Evolutionary conservation across 148 eudicot genomes (phyloP), one percentile per base, ranked within the genome.

Genomic region (Cornus kousa): DNA sequence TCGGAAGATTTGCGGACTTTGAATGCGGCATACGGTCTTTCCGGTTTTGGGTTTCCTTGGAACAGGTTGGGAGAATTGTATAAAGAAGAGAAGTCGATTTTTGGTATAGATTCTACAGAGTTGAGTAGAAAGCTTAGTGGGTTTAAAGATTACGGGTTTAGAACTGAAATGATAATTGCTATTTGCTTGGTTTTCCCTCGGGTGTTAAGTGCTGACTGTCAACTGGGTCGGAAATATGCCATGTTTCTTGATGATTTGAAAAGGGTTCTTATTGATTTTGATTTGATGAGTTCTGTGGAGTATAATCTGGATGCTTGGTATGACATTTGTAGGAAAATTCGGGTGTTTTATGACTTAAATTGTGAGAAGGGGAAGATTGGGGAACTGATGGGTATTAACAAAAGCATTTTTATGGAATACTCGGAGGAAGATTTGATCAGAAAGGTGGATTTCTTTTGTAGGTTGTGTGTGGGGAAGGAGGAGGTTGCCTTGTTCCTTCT

Each of bases 1-100:
- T 73, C 83, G 14, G 94, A 93, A 35, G 89, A 88, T 87, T 80
- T 62, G 22, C 28, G 74, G 71, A 86, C 76, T 22, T 86, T 91
- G 14, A 55, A 88, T 82, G 90, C 77, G 72, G 94, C 93, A 74
- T 90, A 90, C 80, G 73, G 80, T 24, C 85, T 94, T 76, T 84
- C 86, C 4, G 87, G 76, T 19, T 84, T 84, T 78, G 98, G 98
- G 73, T 90, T 94, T 79, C 98, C 98, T 33, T 94, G 98, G 98
- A 86, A 82, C 53, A 87, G 82, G 75, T 71, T 94, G 81, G 96
- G 98, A 12, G 60, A 57, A 65, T 67, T 94, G 86, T 94, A 85
- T 80, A 85, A 71, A 23, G 87, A 79, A 23, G 89, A 85, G 11
- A 79, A n/a, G 82, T 87, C 84, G 1, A 84, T 94, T 79, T 94